Evolutionary conservation across 306 rosid species (phyloP), one percentile per base, ranked within the genome.

Genomic region (Rosa multiflora): DNA sequence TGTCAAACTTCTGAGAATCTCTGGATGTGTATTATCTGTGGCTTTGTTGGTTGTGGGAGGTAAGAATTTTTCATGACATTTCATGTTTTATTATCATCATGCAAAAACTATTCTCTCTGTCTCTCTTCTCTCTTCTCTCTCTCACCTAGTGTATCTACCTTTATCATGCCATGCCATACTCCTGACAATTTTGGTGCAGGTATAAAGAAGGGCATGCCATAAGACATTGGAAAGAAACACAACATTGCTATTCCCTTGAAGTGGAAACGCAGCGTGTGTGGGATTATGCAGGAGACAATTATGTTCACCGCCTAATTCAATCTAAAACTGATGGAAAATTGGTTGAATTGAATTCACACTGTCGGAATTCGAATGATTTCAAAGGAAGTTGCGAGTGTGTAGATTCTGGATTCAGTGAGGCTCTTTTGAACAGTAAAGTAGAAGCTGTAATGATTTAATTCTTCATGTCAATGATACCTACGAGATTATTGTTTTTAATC

Each of bases 1-100:
- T 95, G 99, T 78, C 96, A 91, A 84, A 95, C 98, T 70, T 91
- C 98, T 26, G 99, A 92, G 88, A 95, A 92, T 81, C 96, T 92
- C 23, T 92, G 99, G 97, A 95, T 95, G 82, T 95, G 99, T 82
- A 91, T 95, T 63, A 92, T 92, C 79, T 95, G 99, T 81, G 99
- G 99, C 72, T 88, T 86, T 90, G 99, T 95, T 85, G 98, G 99
- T 59, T 95, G 99, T 81, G 98, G 98, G 83, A 95, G 91, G 99
- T 92, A 85, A 84, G 59, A 49, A 26, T n/a, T 79, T 71, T 53
- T 72, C 67, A 6, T 42, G 59, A 3, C 4, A 29, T 35, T 74
- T 49, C 42, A 8, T 15, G 9, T 55, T 76, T 66, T 52, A n/a
- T 66, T 15, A 10, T 59, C 11, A 46, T 40, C 17, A 12, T 37